Conservation (phyloP, 495 filamentous ascomycete species). For the Penicillium cinerascens region DNA sequence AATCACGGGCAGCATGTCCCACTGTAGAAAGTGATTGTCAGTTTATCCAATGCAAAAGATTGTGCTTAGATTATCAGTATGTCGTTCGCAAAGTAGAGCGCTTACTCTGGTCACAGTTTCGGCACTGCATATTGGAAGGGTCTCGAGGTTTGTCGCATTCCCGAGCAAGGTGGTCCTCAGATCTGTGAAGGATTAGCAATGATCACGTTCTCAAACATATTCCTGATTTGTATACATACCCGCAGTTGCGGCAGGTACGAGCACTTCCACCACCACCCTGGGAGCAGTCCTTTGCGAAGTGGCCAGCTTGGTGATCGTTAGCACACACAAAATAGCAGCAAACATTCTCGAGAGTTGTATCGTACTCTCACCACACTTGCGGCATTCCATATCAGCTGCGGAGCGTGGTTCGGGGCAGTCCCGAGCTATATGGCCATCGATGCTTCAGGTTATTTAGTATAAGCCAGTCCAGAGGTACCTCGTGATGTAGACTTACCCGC, state of each 20-base stretch:
- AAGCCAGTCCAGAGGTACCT: background rate
- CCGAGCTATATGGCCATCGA: conserved; percentile 55
- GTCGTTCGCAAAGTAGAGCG: background rate
- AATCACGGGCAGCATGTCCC: conserved; percentile 72
- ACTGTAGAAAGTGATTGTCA: conserved; percentile 22
- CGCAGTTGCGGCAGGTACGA: conserved; percentile 62
- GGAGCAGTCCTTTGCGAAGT: conserved; percentile 82
- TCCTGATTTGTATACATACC: conserved; percentile 30
- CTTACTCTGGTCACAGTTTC: conserved; percentile 64
- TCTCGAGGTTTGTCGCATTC: conserved; percentile 55
- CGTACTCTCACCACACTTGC: conserved; percentile 67
- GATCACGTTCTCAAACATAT: background rate
- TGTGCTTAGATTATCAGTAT: background rate
- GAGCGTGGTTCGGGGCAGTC: conserved; percentile 71
- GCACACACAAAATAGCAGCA: conserved; percentile 1
- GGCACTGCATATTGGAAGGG: conserved; percentile 52
- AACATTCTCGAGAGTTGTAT: background rate
- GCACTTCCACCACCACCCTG: conserved; percentile 40
- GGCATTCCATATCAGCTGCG: conserved; percentile 73
- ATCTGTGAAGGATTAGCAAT: conserved; percentile 25
- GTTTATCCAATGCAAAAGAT: background rate
- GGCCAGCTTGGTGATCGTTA: conserved; percentile 55
- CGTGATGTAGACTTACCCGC: conserved; percentile 50
- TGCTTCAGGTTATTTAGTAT: conserved; percentile 27
- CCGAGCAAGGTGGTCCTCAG: conserved; percentile 50